Conservation (phyloP, 2,329 filamentous ascomycete species). For the Gnomoniopsis smithogilvyi region DNA sequence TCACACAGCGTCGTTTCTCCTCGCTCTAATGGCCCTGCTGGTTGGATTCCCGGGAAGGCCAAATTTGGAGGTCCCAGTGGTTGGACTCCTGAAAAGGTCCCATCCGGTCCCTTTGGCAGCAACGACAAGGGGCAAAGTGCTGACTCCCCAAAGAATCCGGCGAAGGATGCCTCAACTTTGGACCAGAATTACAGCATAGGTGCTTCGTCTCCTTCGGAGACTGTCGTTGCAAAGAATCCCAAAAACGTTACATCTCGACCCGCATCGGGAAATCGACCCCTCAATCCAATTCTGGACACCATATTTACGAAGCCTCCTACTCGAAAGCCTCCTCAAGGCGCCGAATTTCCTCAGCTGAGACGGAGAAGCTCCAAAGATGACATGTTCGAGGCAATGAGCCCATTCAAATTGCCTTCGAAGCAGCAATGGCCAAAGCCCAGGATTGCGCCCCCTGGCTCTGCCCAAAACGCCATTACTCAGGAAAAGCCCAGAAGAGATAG, state of each 20-base stretch:
- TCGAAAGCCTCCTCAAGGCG: not conserved
- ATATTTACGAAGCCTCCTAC: not conserved
- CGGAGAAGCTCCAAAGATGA: conserved; percentile 3
- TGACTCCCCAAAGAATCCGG: not conserved
- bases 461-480: not conserved
- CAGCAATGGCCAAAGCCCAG: not conserved
- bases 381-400: conserved; percentile 14
- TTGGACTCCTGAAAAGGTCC: not conserved
- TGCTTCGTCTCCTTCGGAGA: not conserved
- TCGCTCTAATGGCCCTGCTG: not conserved
- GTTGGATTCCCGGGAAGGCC: not conserved
- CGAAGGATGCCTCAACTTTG: not conserved
- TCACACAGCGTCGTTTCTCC: not conserved
- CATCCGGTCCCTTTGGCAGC: not conserved
- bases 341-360: conserved; percentile 8
- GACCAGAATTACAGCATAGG: not conserved
- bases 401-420: conserved; percentile 11
- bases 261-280: not conserved
- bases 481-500: not conserved
- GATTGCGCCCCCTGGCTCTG: not conserved
- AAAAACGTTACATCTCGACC: not conserved
- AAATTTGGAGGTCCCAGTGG: not conserved
- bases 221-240: not conserved
- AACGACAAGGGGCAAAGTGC: not conserved
- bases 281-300: not conserved